These are phyloP conservation scores for Wickerhamomyces bovis DNA, from an alignment of 805 yeast species.

Conservation along the genomic window DNA sequence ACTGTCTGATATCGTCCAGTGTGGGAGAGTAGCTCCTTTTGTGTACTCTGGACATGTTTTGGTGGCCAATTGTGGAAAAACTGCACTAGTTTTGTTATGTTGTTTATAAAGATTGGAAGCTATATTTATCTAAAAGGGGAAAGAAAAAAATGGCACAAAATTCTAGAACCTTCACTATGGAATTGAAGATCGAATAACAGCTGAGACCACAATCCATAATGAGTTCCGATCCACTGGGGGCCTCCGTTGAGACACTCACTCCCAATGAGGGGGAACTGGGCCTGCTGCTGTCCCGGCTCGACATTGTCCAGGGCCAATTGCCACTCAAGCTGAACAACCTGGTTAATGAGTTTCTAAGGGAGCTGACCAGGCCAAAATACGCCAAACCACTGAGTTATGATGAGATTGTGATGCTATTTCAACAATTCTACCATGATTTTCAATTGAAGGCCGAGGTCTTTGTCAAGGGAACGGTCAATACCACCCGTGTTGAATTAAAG, in stretches of 20 bases:
- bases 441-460: slow-evolving; percentile 7
- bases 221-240: neutral
- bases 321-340: slow-evolving; percentile 10
- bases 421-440: slow-evolving; percentile 16
- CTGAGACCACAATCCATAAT: neutral
- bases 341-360: slow-evolving; percentile 13
- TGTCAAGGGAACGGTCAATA: slow-evolving; percentile 11
- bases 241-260: neutral
- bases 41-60: neutral
- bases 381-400: slow-evolving; percentile 16
- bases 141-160: neutral
- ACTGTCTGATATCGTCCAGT: slow-evolving; percentile 17
- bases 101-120: neutral
- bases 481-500: slow-evolving; percentile 4
- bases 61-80: neutral
- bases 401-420: slow-evolving; percentile 14
- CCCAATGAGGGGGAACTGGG: neutral
- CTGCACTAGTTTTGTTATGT: neutral
- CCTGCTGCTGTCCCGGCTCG: neutral
- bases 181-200: neutral
- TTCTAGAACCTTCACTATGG: neutral
- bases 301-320: slow-evolving; percentile 4
- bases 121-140: neutral
- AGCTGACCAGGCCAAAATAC: slow-evolving; percentile 19
- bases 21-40: slow-evolving; percentile 9